Conservation (phyloP, 164 flowering plant genomes). For the Magnolia officinalis region DNA sequence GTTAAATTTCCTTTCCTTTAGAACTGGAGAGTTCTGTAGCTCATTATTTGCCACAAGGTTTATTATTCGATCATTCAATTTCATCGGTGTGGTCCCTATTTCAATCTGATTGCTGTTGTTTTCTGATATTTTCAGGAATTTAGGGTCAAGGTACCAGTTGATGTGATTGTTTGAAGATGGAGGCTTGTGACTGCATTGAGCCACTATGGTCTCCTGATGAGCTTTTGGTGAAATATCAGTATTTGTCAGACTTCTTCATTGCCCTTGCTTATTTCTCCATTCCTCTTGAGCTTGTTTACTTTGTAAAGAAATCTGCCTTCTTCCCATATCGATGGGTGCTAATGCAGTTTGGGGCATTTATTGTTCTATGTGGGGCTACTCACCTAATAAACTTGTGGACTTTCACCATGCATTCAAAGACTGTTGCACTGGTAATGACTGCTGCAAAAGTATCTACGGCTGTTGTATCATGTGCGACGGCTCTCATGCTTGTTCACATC, state of each 20-base stretch:
- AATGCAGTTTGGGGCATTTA: conserved; percentile 79
- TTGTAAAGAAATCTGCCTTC: conserved; percentile 62
- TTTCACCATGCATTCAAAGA: conserved; percentile 52
- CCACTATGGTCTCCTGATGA: conserved; percentile 55
- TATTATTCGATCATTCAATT: not conserved
- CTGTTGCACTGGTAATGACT: conserved; percentile 62
- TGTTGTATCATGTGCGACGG: conserved; percentile 72
- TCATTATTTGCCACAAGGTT: not conserved
- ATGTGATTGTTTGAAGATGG: conserved; percentile 33
- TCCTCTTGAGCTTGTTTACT: conserved; percentile 68
- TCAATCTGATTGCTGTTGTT: not conserved
- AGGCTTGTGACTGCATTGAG: conserved; percentile 62
- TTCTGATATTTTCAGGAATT: conserved; percentile 23
- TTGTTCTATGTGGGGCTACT: conserved; percentile 72
- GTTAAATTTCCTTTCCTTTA: not conserved
- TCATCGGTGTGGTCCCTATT: not conserved
- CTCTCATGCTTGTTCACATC: conserved; percentile 71
- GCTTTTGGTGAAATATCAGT: conserved; percentile 61
- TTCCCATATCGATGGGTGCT: conserved; percentile 85
- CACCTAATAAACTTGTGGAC: conserved; percentile 76
- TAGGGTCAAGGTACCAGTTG: conserved; percentile 12
- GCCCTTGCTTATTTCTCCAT: conserved; percentile 72
- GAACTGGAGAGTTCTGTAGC: not conserved
- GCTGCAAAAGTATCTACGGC: conserved; percentile 64
- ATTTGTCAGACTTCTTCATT: conserved; percentile 59